Base-by-base conservation (phyloP, 352 stramenopile species). In the Pythium phragmiticola region DNA sequence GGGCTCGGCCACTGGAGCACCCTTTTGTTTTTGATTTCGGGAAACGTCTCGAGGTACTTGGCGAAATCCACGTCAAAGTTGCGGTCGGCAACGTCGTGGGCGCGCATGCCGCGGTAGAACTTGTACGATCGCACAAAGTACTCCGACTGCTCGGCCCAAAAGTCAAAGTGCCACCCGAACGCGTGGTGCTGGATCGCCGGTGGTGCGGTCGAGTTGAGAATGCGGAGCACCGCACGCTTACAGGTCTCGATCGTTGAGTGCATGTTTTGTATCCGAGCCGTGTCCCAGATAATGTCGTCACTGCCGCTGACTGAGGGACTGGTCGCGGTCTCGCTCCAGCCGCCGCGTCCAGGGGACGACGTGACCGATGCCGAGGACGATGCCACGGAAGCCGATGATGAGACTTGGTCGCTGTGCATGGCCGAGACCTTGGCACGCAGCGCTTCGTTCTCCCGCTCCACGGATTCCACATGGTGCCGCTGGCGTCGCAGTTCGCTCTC, bases 161-260 rank as follows among this genome's bases (percentile, higher is more conserved):
- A 85, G 46, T 83, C 70, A 52, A 89, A 87, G 33, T 80, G 70
- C 80, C 80, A 89, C 46, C 78, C 78, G 23, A 89, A 88, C 28
- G 79, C 80, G 7, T 75, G 59, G n/a, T 73, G 69, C 21, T 70
- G 73, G 50, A 84, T 75, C 47, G 71, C 75, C 0, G 71, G 68
- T 11, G 71, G 60, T 26, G 66, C 45, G 1, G 69, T 54, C 5
- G 76, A 80, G 47, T 75, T 70, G 17, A 82, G 45, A 60, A 87
- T 87, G 12, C 63, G 47, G 33, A 82, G 72, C 48, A 88, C 55
- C 16, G 73, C 72, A 0, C 54, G 68, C 30, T 75, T 84, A 26
- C 59, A 65, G n/a, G 68, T 55, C 39, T 69, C 60, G 12, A 63
- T 60, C 34, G 69, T 78, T 63, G 61, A 74, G 34, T 82, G 60